Evolutionary conservation across 169 alveolate genomes (phyloP), one percentile per base, ranked within the genome.

Genomic region (Plasmodium coatneyi): DNA sequence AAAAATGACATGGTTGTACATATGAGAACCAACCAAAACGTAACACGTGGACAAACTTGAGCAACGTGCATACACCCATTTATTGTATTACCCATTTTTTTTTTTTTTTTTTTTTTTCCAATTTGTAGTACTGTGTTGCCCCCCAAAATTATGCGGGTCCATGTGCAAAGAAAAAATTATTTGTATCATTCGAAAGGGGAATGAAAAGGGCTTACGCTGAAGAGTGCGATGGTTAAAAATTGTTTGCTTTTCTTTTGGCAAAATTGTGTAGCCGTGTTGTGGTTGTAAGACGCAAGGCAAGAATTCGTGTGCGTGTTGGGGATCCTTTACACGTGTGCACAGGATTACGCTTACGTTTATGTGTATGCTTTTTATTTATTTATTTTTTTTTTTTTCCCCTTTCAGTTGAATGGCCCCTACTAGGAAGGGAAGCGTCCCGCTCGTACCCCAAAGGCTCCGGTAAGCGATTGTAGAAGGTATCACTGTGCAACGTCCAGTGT

Each of bases 151-250:
- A 84, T 76, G 41, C 19, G 80, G 93, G 93, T 7, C 93, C 93
- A 30, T 84, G 93, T 43, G 79, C 93, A 30, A 72, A 34, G 80
- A 84, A 84, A 78, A 84, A 84, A 74, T n/a, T 25, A 74, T 84
- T 84, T 76, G 80, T 16, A 32, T 32, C 80, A 36, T 84, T 84
- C 43, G 79, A 52, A 19, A 74, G 9, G 43, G 93, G 79, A 22
- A 74, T 76, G 22, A 84, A 84, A 52, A 84, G 41, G 22, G 93
- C 93, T 32, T 84, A 84, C 56, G 93, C 93, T 19, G 93, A 84
- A 74, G 93, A 84, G 66, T 84, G 93, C 28, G 25, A 84, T 76
- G 46, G 93, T 84, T 84, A 72, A 41, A 9, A 41, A n/a, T 46
- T 52, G 41, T 54, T 81, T 54, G 43, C 14, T 81, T 54, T 54